Evolutionary conservation across 1,139 yeast genomes (phyloP).

Genomic region (Suhomyces wounanorum): DNA sequence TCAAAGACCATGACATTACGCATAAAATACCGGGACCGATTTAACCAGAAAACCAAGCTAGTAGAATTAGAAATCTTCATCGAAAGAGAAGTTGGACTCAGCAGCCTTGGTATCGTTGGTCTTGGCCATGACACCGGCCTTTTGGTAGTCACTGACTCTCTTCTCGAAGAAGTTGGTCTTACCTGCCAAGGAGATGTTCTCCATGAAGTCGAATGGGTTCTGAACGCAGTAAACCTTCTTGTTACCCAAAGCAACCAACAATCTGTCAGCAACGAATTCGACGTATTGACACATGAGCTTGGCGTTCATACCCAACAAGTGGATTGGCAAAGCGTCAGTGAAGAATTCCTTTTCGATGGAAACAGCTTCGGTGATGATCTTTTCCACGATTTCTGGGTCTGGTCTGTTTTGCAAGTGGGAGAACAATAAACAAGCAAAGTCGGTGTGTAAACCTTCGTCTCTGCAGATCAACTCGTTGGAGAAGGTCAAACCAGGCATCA

Average conservation of each 20-base stretch:
- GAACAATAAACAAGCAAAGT: conserved; percentile 93
- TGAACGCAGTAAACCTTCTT: conserved; percentile 81
- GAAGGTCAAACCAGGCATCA: conserved; percentile 98
- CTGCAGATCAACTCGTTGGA: conserved; percentile 96
- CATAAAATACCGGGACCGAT: conserved; percentile 5
- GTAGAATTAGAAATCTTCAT: conserved; percentile 46
- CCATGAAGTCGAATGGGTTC: conserved; percentile 99
- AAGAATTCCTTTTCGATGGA: conserved; percentile 90
- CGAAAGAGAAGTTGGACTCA: conserved; percentile 44
- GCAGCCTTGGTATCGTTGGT: conserved; percentile 33
- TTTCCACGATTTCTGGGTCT: conserved; percentile 70
- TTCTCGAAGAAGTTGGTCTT: conserved; percentile 98
- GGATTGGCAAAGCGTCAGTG: conserved; percentile 89
- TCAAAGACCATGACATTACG: conserved; percentile 7
- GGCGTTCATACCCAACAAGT: conserved; percentile 90
- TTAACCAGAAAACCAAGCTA: conserved; percentile 7
- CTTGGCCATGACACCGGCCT: conserved; percentile 94
- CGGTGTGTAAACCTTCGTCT: conserved; percentile 98
- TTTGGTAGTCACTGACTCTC: conserved; percentile 98
- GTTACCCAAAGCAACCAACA: conserved; percentile 87
- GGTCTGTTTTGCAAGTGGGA: conserved; percentile 93
- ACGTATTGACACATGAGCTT: conserved; percentile 95
- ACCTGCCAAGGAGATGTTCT: conserved; percentile 94
- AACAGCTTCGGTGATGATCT: conserved; percentile 93
- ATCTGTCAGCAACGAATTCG: conserved; percentile 95